phyloP scores from a whole-genome alignment of 495 filamentous ascomycete genomes.

The Podospora pseudopauciseta region DNA sequence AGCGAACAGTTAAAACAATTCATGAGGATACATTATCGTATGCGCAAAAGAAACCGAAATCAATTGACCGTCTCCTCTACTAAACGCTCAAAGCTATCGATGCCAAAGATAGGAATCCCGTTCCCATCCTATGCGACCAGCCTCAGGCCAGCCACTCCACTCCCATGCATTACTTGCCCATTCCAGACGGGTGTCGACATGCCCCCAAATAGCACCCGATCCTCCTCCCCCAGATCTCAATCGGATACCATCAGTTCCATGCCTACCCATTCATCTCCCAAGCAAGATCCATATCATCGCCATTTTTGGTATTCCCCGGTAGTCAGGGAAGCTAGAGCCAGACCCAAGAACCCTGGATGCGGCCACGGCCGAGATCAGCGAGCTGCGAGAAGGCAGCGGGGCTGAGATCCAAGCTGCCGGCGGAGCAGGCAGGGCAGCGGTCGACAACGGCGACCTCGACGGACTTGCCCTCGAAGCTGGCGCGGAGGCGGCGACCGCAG shows the following conservation, averaged over 20 bases:
- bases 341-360: conserved; percentile 37
- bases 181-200: not conserved
- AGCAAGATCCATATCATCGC: not conserved
- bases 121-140: not conserved
- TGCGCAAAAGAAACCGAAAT: not conserved
- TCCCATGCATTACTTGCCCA: not conserved
- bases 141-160: not conserved
- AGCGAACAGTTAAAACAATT: not conserved
- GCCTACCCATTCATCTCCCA: not conserved
- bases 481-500: conserved; percentile 28
- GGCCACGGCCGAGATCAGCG: conserved; percentile 24
- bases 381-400: conserved; percentile 21
- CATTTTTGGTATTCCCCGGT: not conserved
- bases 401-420: conserved; percentile 22
- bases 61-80: not conserved
- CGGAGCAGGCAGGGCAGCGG: conserved; percentile 13
- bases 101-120: not conserved
- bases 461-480: conserved; percentile 25
- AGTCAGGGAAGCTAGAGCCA: conserved; percentile 18
- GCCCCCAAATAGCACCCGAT: not conserved
- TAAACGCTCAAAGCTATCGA: not conserved
- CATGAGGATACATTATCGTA: not conserved
- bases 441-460: conserved; percentile 32
- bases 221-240: not conserved
- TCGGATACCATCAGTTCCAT: not conserved